Evolutionary conservation across 805 yeast species (phyloP), one percentile per base, ranked within the genome.

Genomic region (Saccharomycopsis synnaedendra): DNA sequence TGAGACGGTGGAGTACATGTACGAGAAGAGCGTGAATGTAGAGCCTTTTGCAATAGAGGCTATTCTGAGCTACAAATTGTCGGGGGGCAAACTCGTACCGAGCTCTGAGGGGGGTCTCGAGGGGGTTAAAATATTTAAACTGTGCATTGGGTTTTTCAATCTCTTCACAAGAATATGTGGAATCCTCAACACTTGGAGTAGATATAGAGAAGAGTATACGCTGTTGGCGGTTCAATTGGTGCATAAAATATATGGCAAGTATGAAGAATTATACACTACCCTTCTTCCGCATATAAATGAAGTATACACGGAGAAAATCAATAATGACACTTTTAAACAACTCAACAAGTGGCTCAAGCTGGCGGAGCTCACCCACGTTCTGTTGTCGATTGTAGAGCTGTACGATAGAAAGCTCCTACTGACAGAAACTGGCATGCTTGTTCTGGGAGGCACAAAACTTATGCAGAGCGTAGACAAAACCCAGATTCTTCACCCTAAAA

Each of bases 161-260:
- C 65, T 80, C 44, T 67, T 79, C 46, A 61, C 65, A 30, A 66
- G 69, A 52, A 60, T 74, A 5, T 75, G 83, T 54, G 66, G 67
- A 39, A 60, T 76, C 4, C 65, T 82, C 47, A 81, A 79, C 58
- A 79, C 86, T 3, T 77, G 85, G 3, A 62, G 75, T 33, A 65
- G 72, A 41, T 81, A 70, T 56, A 68, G 86, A 41, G 69, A 71
- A 38, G 79, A 76, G 31, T 79, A 76, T 58, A 74, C 76, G 45
- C 63, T 64, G 34, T 58, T 70, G 11, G 66, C 71, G 2, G 60
- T 76, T 42, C 62, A 61, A 32, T 59, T 74, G 9, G 39, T 51
- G 57, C 54, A 57, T 50, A 57, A 68, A 59, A 56, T 72, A 68
- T 57, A 60, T 61, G 41, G 53, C 50, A 59, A 67, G 57, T 63